These are phyloP conservation scores for Aspergillus nidulans DNA, from an alignment of 495 filamentous ascomycete species.

Conservation along the genomic window DNA sequence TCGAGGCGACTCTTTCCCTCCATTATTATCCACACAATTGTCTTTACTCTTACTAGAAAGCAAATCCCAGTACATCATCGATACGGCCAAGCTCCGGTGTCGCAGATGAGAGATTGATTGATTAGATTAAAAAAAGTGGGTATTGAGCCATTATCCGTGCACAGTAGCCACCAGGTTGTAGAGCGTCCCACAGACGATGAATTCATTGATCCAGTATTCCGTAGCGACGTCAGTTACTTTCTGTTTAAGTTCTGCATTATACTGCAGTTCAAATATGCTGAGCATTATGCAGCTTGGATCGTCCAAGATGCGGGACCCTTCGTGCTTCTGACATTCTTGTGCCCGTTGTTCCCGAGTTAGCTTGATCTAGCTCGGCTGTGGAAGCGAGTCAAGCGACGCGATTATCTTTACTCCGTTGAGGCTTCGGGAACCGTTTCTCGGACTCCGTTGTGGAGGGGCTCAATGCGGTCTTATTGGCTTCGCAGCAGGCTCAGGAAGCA, in stretches of 20 bases:
- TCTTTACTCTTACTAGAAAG: not conserved
- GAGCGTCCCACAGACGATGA: not conserved
- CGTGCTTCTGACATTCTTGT: not conserved
- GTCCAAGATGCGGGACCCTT: not conserved
- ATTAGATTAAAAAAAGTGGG: constrained; percentile 27
- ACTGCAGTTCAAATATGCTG: no score
- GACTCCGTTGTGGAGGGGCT: constrained; percentile 3
- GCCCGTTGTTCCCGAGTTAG: not conserved
- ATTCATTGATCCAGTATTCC: not conserved
- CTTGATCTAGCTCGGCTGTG: not conserved
- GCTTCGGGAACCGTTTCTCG: not conserved
- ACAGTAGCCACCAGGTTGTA: constrained; percentile 8
- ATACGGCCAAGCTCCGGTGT: not conserved
- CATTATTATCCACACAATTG: not conserved
- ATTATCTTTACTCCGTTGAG: not conserved
- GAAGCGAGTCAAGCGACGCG: not conserved
- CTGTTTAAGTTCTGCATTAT: no score
- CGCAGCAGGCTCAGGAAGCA: not conserved
- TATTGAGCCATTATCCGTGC: constrained; percentile 21
- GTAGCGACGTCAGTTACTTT: not conserved
- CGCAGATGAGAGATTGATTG: constrained; percentile 24
- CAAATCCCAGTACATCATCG: not conserved
- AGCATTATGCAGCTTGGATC: not conserved
- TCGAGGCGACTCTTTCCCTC: not conserved
- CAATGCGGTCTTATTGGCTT: not conserved